These are phyloP conservation scores for Microcyclosporella mali DNA, from an alignment of 2,329 filamentous ascomycete species.

Conservation along the genomic window DNA sequence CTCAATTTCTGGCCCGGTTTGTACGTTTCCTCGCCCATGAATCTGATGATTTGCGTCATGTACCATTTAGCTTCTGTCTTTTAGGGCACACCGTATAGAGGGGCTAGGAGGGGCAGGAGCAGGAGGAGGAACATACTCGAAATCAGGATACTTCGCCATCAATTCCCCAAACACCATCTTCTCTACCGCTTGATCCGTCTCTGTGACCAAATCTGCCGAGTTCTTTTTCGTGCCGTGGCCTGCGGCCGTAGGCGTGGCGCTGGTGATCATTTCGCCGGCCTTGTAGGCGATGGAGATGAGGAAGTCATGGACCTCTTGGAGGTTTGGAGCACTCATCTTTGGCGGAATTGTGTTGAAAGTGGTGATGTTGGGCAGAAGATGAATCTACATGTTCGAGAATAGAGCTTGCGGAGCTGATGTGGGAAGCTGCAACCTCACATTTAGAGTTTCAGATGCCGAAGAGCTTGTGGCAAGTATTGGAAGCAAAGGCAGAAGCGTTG, in stretches of 20 bases:
- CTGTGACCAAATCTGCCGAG: slow-evolving; percentile 56
- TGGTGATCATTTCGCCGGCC: slow-evolving; percentile 42
- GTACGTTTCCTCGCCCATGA: slow-evolving; percentile 74
- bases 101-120: too few species aligned
- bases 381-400: too few species aligned
- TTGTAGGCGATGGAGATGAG: slow-evolving; percentile 41
- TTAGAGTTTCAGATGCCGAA: too few species aligned
- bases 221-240: slow-evolving; percentile 45
- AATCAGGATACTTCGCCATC: slow-evolving; percentile 47
- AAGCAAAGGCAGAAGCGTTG: too few species aligned
- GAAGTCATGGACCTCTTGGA: slow-evolving; percentile 45
- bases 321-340: slow-evolving; percentile 27
- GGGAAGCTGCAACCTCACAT: too few species aligned
- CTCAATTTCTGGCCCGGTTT: slow-evolving; percentile 59
- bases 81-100: too few species aligned
- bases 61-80: too few species aligned
- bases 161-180: slow-evolving; percentile 50
- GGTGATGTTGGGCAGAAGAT: too few species aligned
- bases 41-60: slow-evolving; percentile 35
- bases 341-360: too few species aligned
- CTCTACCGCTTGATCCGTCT: slow-evolving; percentile 58
- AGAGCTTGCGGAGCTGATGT: too few species aligned
- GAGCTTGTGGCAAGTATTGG: too few species aligned
- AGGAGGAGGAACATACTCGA: slow-evolving; percentile 37
- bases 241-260: slow-evolving; percentile 39